Percentiles rank a stretch among this genome's conserved stretches.
Conservation (phyloP, 1,284 basidiomycete genomes). For the Ceratobasidium theobromae region DNA sequence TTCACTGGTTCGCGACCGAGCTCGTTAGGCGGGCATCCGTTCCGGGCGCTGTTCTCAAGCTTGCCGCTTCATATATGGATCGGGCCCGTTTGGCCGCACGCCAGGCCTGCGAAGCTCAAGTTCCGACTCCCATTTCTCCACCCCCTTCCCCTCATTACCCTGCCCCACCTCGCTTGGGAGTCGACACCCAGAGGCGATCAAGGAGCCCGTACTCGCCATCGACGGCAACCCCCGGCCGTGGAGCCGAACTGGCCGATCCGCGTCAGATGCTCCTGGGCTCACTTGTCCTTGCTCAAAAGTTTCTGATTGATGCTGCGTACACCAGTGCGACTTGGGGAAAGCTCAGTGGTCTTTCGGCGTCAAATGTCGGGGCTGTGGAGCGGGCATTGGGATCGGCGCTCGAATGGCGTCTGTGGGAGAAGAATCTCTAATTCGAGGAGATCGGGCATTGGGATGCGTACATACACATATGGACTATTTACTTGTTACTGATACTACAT, state of each 20-base stretch:
- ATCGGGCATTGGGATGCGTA: neutral
- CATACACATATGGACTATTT: slow-evolving; percentile 7
- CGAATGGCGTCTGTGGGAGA: slow-evolving; percentile 23
- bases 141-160: slow-evolving; percentile 25
- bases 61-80: slow-evolving; percentile 18
- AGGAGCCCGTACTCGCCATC: neutral
- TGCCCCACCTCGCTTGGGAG: slow-evolving; percentile 1
- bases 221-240: neutral
- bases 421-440: slow-evolving; percentile 1
- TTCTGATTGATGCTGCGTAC: slow-evolving; percentile 22
- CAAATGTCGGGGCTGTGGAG: slow-evolving; percentile 19
- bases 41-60: slow-evolving; percentile 1
- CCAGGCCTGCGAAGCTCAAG: slow-evolving; percentile 16
- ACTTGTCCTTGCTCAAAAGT: slow-evolving; percentile 27
- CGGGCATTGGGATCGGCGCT: slow-evolving; percentile 15
- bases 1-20: slow-evolving; percentile 24
- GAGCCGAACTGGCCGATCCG: slow-evolving; percentile 22
- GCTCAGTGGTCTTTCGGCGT: slow-evolving; percentile 11
- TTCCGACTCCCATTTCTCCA: slow-evolving; percentile 11
- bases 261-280: slow-evolving; percentile 24
- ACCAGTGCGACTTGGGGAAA: slow-evolving; percentile 26
- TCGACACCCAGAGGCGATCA: slow-evolving; percentile 15
- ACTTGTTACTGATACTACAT: neutral
- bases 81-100: slow-evolving; percentile 20
- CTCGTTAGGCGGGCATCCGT: slow-evolving; percentile 18